Conservation (phyloP, 495 filamentous ascomycete genomes). For the Physcia stellaris region DNA sequence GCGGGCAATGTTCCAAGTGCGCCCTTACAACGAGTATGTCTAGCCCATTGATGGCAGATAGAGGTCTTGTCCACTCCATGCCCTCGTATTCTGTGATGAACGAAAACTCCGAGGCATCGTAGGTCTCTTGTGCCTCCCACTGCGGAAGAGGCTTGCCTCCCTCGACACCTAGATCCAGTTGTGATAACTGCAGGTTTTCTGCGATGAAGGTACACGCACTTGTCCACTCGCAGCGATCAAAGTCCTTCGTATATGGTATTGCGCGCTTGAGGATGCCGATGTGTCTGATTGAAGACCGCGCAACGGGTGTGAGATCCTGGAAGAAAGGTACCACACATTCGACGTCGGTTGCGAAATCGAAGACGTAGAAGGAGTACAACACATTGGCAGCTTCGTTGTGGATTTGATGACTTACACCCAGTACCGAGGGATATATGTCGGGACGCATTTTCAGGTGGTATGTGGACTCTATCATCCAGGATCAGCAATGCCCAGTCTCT, state of each 20-base stretch:
- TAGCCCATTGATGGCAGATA: conserved; percentile 27
- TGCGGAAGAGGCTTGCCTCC: conserved; percentile 24
- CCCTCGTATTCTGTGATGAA: conserved; percentile 24
- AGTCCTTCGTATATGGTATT: conserved; percentile 31
- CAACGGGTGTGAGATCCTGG: conserved; percentile 31
- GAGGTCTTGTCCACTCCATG: conserved; percentile 36
- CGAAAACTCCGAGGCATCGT: conserved; percentile 28
- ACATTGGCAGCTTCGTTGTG: conserved; percentile 33
- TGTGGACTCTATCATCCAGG: conserved; percentile 3
- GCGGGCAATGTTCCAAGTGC: conserved; percentile 26
- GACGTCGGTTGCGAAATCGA: conserved; percentile 37
- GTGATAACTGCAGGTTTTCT: conserved; percentile 20
- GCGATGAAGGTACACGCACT: conserved; percentile 28
- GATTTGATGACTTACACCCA: conserved; percentile 29
- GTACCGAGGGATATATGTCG: conserved; percentile 23
- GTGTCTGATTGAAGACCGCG: conserved; percentile 26
- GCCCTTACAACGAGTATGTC: conserved; percentile 27
- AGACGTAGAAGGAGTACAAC: conserved; percentile 35
- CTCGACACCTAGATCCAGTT: conserved; percentile 31
- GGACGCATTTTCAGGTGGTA: conserved; percentile 2
- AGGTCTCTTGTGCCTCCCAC: conserved; percentile 27
- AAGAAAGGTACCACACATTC: conserved; percentile 43
- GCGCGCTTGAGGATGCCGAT: conserved; percentile 36
- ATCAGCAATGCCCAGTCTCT: neutral
- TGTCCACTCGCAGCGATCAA: conserved; percentile 38